Base-by-base conservation (phyloP, 768 basidiomycete species). In the Tulasnella sp. region DNA sequence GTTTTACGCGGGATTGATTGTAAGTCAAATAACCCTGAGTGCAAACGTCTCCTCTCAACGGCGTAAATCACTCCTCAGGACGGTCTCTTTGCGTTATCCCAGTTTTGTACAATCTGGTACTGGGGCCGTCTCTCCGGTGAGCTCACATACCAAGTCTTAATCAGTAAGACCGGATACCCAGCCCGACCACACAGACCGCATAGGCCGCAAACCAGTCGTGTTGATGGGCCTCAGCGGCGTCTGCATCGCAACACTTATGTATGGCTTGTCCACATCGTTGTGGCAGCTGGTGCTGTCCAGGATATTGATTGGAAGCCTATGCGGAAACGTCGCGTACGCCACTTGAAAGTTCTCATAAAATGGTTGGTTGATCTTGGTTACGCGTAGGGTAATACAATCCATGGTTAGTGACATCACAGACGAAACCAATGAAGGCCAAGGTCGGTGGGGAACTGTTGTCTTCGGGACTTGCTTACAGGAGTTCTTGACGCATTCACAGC, bases 321-420 rank as follows among this genome's bases (percentile, higher is more conserved):
- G 50, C 50, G 82, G 82, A 3, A 82, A 82, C 46, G 60, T 73
- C 41, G 80, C 72, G 76, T 77, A 75, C 0, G 69, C 14, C 34
- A 46, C 3, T n/a, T 34, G 50, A 46, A 41, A 54, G 22, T 11
- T 9, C 8, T 14, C 44, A 22, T 34, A 2, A 42, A 37, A 8
- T 12, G 6, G 12, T 41, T 69, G 5, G 11, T 54, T 54, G 54
- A 54, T 72, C n/a, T 28, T 41, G 7, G 40, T n/a, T 54, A 28
- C 14, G 24, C 9, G 3, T 8, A 74, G 72, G 12, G 73, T 82
- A 18, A 42, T 82, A 22, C 41, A 73, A 31, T 78, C 82, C 16
- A 82, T 82, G 80, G 60, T 82, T n/a, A 75, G 80, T 22, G 82
- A 82, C 42, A 72, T 82, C 34, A 81, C 80, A 41, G 82, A 82